Percentiles rank a stretch among this genome's conserved stretches.
These are phyloP conservation scores for Candida golubevii DNA, from an alignment of 805 yeast species.

Conservation along the genomic window DNA sequence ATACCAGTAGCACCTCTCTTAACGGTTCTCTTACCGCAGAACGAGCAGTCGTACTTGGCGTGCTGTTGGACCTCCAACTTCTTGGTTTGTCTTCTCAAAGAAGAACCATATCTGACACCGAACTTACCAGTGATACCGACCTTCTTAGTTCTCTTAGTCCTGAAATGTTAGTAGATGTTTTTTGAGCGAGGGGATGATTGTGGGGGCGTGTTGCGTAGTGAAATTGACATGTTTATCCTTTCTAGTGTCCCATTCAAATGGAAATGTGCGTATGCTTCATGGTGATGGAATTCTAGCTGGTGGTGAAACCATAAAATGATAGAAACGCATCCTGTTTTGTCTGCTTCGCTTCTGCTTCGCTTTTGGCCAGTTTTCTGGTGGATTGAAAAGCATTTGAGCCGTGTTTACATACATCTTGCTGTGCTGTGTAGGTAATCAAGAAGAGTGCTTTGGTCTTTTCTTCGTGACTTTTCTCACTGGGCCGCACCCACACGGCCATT, in stretches of 20 bases:
- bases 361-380: too few relatives aligned
- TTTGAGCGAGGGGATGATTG: too few relatives aligned
- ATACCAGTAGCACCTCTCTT: constrained; percentile 98
- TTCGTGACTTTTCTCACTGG: constrained; percentile 7
- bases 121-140: constrained; percentile 99
- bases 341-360: too few relatives aligned
- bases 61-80: constrained; percentile 99
- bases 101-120: constrained; percentile 99
- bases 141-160: constrained; percentile 99
- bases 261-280: too few relatives aligned
- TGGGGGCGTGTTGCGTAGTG: too few relatives aligned
- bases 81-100: constrained; percentile 99
- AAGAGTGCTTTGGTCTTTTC: constrained; percentile 9
- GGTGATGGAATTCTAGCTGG: too few relatives aligned
- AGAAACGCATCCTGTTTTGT: too few relatives aligned
- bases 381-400: too few relatives aligned
- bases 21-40: constrained; percentile 99
- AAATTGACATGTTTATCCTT: too few relatives aligned
- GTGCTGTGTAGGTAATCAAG: constrained; percentile 15
- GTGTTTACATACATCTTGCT: constrained; percentile 19
- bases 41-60: constrained; percentile 97
- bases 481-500: constrained; percentile 5
- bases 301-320: too few relatives aligned
- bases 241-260: too few relatives aligned
- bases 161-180: constrained; percentile 43